Evolutionary conservation across 441 rosid species (phyloP), one percentile per base, ranked within the genome.

Genomic region (Mallotus repandus): DNA sequence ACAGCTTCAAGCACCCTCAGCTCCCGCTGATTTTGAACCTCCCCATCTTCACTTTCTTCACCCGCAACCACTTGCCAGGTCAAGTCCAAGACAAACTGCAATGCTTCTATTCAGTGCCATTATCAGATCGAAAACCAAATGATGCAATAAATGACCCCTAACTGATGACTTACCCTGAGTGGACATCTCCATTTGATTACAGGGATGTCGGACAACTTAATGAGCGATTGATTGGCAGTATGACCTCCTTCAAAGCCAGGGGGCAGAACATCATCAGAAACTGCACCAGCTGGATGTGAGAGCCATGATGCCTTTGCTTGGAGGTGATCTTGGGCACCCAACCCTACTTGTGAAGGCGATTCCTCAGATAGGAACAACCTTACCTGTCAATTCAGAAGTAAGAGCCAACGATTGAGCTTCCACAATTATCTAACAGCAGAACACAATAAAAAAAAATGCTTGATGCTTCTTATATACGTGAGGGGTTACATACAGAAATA

Each of bases 241-340:
- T 81, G 87, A 57, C 85, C 78, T 83, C 91, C 95, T 76, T 91
- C 98, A 71, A 96, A 96, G 65, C 99, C 98, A 72, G 99, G 98
- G 68, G 97, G 97, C 73, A 90, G 81, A 82, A 80, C 73, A 74
- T 91, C 98, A 74, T 96, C 97, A 18, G 68, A 19, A 61, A 78
- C 70, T 49, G 59, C 25, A 71, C 86, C 91, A 70, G 72, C 79
- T 59, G 86, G 78, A 85, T 91, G 96, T 9, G 89, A 70, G 49
- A 77, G 76, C 74, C 83, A 83, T 15, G 91, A 79, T 52, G 89
- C 77, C 84, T 91, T 96, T 68, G 97, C 98, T 84, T 93, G 97
- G 65, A 96, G 96, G 84, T 96, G 96, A 84, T 96, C 99, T 81
- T 96, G 97, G 62, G 84, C 79, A 68, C 86, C 88, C 73, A 83